Evolutionary conservation across 371 early-diverging fungal genomes (phyloP).

Genomic region (Encephalitozoon cuniculi): DNA sequence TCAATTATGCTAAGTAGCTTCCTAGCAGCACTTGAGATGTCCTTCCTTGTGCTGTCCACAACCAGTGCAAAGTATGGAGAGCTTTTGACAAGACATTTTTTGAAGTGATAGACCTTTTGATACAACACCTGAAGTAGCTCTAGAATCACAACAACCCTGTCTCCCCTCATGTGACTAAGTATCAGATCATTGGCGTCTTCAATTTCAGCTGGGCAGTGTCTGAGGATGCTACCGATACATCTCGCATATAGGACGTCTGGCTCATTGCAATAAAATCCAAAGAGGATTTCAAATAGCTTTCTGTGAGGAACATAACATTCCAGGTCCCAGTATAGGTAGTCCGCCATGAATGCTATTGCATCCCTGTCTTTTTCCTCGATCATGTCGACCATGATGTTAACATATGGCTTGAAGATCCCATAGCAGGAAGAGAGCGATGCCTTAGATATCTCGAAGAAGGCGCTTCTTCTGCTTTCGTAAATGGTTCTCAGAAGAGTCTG

Average conservation of each 20-base stretch:
- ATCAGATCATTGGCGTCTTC: neutral
- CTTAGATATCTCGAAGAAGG: neutral
- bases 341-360: neutral
- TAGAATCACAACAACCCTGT: neutral
- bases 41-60: conserved; percentile 10
- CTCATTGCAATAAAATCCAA: neutral
- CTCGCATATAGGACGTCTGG: neutral
- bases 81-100: conserved; percentile 2
- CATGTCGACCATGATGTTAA: neutral
- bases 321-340: neutral
- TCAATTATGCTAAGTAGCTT: neutral
- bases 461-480: neutral
- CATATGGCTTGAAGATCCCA: conserved; percentile 3
- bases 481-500: neutral
- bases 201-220: neutral
- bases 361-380: neutral
- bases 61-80: conserved; percentile 12
- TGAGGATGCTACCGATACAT: neutral
- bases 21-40: conserved; percentile 10
- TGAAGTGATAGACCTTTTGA: conserved; percentile 6
- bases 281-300: neutral
- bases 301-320: neutral
- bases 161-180: neutral
- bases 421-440: neutral
- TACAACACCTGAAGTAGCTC: neutral